These are phyloP conservation scores for Aureobasidium sp. DNA, from an alignment of 2,329 filamentous ascomycete species.

Conservation along the genomic window DNA sequence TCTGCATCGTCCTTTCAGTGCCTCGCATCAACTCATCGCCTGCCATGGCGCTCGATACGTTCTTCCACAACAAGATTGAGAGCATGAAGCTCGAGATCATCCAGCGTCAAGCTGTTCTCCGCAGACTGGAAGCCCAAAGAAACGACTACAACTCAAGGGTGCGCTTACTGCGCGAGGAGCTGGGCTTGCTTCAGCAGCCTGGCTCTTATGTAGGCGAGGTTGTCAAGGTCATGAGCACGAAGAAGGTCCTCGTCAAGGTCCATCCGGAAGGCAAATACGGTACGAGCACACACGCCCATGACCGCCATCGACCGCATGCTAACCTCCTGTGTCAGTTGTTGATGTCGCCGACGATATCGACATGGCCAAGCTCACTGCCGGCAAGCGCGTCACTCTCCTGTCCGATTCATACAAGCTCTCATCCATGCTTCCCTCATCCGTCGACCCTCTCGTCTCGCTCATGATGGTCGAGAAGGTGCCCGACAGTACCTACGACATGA, in stretches of 20 bases:
- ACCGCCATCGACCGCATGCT: background rate
- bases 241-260: constrained; percentile 98
- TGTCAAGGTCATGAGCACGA: constrained; percentile 99
- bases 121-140: constrained; percentile 90
- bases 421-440: constrained; percentile 95
- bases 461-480: constrained; percentile 99
- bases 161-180: constrained; percentile 86
- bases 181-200: constrained; percentile 91
- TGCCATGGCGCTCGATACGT: constrained; percentile 97
- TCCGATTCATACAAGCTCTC: constrained; percentile 98
- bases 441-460: constrained; percentile 94
- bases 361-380: constrained; percentile 88
- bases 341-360: constrained; percentile 93
- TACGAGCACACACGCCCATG: constrained; percentile 41
- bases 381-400: constrained; percentile 93
- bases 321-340: constrained; percentile 57
- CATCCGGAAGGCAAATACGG: constrained; percentile 99
- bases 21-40: constrained; percentile 16
- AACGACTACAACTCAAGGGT: constrained; percentile 99
- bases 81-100: constrained; percentile 99
- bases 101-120: constrained; percentile 90
- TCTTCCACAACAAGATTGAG: constrained; percentile 99
- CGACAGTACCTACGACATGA: constrained; percentile 99
- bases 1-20: background rate
- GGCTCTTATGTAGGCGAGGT: constrained; percentile 98